These are phyloP conservation scores for Termitomyces heimii DNA, from an alignment of 768 basidiomycete genomes.

Conservation along the genomic window DNA sequence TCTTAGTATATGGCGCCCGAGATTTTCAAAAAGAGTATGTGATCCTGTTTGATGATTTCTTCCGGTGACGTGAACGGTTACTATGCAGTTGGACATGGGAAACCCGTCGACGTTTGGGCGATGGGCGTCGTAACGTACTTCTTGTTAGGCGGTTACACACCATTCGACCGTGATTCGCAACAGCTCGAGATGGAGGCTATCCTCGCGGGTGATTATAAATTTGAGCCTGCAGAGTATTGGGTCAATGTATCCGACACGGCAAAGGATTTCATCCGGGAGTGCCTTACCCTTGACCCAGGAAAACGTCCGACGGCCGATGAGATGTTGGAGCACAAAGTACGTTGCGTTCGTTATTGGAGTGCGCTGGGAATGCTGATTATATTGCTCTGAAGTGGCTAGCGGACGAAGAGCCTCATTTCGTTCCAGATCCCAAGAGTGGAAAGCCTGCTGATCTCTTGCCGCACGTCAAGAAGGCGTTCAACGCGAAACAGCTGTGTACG, in stretches of 20 bases:
- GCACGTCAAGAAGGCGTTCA: constrained; percentile 83
- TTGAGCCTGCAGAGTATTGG: constrained; percentile 79
- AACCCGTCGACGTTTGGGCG: constrained; percentile 95
- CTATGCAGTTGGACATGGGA: constrained; percentile 75
- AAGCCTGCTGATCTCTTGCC: constrained; percentile 75
- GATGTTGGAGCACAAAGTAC: constrained; percentile 62
- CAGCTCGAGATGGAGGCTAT: constrained; percentile 94
- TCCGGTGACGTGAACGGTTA: neutral
- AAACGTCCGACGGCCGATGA: constrained; percentile 75
- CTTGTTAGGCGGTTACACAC: constrained; percentile 88
- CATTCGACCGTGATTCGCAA: constrained; percentile 90
- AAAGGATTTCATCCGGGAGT: constrained; percentile 73
- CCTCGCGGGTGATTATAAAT: constrained; percentile 88
- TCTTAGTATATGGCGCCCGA: constrained; percentile 90
- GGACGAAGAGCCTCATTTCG: constrained; percentile 62
- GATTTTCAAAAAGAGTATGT: constrained; percentile 85
- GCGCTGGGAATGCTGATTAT: neutral
- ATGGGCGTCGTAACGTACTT: constrained; percentile 99
- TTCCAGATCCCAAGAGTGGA: constrained; percentile 55
- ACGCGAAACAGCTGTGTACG: constrained; percentile 83
- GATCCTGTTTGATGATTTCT: neutral
- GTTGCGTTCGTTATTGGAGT: neutral
- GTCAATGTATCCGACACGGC: constrained; percentile 77
- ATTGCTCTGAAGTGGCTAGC: constrained; percentile 63
- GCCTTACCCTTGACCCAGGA: constrained; percentile 80